Conservation (phyloP, 1,284 basidiomycete genomes). For the Boletellus dicymbophilus region DNA sequence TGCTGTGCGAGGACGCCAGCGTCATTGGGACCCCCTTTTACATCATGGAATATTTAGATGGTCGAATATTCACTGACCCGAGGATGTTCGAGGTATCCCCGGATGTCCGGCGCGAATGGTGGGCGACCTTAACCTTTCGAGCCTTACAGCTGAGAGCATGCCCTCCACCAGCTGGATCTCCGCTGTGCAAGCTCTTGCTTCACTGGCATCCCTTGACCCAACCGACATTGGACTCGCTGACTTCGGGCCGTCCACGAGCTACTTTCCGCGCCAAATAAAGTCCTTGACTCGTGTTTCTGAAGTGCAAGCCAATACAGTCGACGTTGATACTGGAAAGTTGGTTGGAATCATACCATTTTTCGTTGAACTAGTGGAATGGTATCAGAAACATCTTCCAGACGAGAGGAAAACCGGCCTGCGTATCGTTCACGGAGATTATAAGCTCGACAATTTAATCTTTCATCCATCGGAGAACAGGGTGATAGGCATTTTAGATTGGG, state of each 20-base stretch:
- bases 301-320: slow-evolving; percentile 68
- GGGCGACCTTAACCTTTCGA: slow-evolving; percentile 2
- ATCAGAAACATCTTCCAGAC: slow-evolving; percentile 70
- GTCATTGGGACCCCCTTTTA: slow-evolving; percentile 93
- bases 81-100: slow-evolving; percentile 70
- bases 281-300: slow-evolving; percentile 75
- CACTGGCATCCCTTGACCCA: slow-evolving; percentile 72
- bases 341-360: slow-evolving; percentile 74
- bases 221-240: slow-evolving; percentile 66
- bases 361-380: slow-evolving; percentile 78
- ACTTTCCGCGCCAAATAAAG: slow-evolving; percentile 93
- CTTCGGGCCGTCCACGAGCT: slow-evolving; percentile 80
- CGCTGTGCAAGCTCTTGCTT: slow-evolving; percentile 28
- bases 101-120: slow-evolving; percentile 74
- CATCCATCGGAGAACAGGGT: slow-evolving; percentile 91
- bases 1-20: slow-evolving; percentile 75
- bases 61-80: slow-evolving; percentile 89
- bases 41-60: slow-evolving; percentile 93
- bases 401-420: slow-evolving; percentile 71
- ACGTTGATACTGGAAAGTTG: slow-evolving; percentile 61
- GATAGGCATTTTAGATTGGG: slow-evolving; percentile 97
- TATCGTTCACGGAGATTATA: slow-evolving; percentile 96
- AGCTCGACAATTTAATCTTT: slow-evolving; percentile 95
- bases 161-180: slow-evolving; percentile 22
- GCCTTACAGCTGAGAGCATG: neutral